Percentiles rank a stretch among this genome's conserved stretches.
Conservation (phyloP, 225 moss, liverwort and hornwort genomes). For the Bryum argenteum region DNA sequence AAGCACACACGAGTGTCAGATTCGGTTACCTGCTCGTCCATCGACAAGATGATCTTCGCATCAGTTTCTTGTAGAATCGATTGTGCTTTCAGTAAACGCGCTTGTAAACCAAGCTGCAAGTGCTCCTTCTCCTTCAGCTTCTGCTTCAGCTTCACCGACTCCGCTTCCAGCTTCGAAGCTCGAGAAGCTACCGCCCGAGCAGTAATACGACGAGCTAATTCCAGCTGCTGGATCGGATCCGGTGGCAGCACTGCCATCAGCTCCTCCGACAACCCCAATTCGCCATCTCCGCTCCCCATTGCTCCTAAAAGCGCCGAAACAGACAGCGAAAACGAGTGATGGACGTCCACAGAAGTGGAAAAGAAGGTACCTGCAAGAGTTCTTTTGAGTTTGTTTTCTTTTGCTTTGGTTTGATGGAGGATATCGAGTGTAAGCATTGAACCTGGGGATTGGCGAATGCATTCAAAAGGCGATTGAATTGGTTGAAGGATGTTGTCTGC, state of each 20-base stretch:
- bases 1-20: not conserved
- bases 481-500: not conserved
- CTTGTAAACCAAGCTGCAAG: constrained; percentile 61
- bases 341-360: too few species aligned
- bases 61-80: constrained; percentile 67
- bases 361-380: too few species aligned
- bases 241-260: constrained; percentile 69
- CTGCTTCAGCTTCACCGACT: constrained; percentile 70
- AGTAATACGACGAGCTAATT: constrained; percentile 76
- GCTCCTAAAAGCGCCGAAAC: not conserved
- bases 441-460: not conserved
- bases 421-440: not conserved
- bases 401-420: too few species aligned
- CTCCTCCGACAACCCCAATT: constrained; percentile 75
- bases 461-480: constrained; percentile 1
- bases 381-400: too few species aligned
- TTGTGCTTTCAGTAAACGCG: constrained; percentile 63
- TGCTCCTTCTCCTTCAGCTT: constrained; percentile 82
- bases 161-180: constrained; percentile 73
- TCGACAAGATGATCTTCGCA: constrained; percentile 59
- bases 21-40: constrained; percentile 62
- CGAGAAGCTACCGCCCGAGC: constrained; percentile 72
- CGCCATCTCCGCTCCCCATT: constrained; percentile 70
- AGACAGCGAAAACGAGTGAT: too few species aligned
- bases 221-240: constrained; percentile 83